Evolutionary conservation across 73 alveolate genomes (phyloP), one percentile per base, ranked within the genome.

Genomic region (Paramecium sexaurelia): DNA sequence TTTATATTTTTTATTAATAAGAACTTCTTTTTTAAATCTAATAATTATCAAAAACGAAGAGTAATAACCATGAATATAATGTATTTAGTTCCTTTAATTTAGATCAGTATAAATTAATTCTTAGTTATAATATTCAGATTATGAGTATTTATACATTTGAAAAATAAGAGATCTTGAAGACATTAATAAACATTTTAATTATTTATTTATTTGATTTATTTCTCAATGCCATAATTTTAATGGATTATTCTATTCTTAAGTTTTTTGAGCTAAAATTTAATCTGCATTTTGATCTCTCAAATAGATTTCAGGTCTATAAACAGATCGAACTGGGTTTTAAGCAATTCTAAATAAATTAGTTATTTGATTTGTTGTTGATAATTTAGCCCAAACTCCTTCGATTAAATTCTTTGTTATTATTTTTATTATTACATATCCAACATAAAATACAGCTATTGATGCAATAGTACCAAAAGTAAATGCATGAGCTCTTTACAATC

Each of bases 351-450:
- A 29, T 24, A 61, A 61, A 61, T 61, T 61, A 11, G 83, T 61
- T 22, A 61, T 13, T 61, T 61, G n/a, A 32, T 61, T 61, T 26
- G 83, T 61, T 11, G 83, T 61, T 26, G 83, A 61, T 29, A 61
- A 32, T 13, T 61, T 61, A 61, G 83, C 83, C 83, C 83, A 61
- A 24, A 61, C 83, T 29, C 83, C 83, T 61, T 61, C 83, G 26
- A 61, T 10, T 19, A 61, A 32, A 61, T 61, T 61, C 83, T 61
- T 10, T 17, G 2, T 61, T 11, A 26, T 22, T 29, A 29, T 61
- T 13, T 22, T 29, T 15, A 51, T 51, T 15, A 51, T 51, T 61
- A 61, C 83, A 61, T 61, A 61, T 61, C 83, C 83, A 61, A 61
- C 83, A 61, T 61, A 61, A 32, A 61, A 61, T 61, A 32, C 83